Evolutionary conservation across 2,329 filamentous ascomycete species (phyloP).

Genomic region (Hymenoscyphus salicellus): DNA sequence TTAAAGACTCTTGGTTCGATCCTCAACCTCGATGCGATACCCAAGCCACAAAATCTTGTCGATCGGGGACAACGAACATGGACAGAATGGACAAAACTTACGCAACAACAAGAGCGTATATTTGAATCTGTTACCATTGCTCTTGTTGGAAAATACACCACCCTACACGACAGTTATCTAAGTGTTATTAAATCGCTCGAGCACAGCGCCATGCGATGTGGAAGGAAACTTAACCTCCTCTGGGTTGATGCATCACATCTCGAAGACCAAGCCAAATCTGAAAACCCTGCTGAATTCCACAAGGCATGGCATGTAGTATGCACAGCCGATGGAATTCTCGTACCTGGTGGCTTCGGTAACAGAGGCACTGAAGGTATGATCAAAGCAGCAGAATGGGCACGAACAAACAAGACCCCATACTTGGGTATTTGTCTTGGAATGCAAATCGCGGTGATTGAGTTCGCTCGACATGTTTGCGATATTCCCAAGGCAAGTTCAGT

Average conservation of each 20-base stretch:
- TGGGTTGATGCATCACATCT: conserved; percentile 86
- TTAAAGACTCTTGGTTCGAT: conserved; percentile 61
- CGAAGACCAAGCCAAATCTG: conserved; percentile 61
- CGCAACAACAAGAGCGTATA: conserved; percentile 63
- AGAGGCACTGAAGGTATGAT: conserved; percentile 87
- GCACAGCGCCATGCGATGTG: conserved; percentile 85
- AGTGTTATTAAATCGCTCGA: conserved; percentile 83
- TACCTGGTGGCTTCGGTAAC: conserved; percentile 63
- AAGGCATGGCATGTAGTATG: conserved; percentile 80
- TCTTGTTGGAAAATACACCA: conserved; percentile 88
- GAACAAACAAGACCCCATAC: conserved; percentile 76
- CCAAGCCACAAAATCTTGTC: conserved; percentile 51
- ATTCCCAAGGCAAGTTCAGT: conserved; percentile 44
- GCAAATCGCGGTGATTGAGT: conserved; percentile 88
- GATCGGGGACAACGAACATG: conserved; percentile 60
- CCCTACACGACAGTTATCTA: conserved; percentile 81
- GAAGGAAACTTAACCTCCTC: conserved; percentile 72
- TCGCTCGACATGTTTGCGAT: conserved; percentile 71
- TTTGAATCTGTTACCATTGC: conserved; percentile 74
- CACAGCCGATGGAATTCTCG: conserved; percentile 61
- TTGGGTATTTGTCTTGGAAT: conserved; percentile 75
- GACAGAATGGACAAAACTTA: conserved; percentile 67
- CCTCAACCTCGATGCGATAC: conserved; percentile 60
- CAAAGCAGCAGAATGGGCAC: conserved; percentile 78
- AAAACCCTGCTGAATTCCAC: conserved; percentile 71